Conservation (phyloP, 768 basidiomycete species). For the Boletus sp. region DNA sequence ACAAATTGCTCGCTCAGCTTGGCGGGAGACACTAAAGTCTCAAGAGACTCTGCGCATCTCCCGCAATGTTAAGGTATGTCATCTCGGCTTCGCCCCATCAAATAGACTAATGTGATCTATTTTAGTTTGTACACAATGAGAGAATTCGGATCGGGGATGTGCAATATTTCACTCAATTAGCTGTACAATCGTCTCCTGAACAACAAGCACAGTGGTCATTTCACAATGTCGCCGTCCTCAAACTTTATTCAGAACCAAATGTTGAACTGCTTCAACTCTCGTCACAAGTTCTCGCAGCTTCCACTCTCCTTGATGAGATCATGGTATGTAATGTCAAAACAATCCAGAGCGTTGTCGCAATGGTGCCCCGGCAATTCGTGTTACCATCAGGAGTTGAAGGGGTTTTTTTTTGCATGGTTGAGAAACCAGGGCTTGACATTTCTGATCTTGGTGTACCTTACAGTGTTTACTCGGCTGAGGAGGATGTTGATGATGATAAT, state of each 20-base stretch:
- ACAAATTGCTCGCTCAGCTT: slow-evolving; percentile 18
- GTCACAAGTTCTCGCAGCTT: slow-evolving; percentile 19
- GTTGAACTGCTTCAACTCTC: slow-evolving; percentile 14
- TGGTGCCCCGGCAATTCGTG: slow-evolving; percentile 18
- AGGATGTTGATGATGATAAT: no score
- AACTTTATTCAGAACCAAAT: slow-evolving; percentile 21
- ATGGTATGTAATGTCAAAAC: slow-evolving; percentile 10
- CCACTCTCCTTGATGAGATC: slow-evolving; percentile 14
- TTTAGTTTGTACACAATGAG: neutral
- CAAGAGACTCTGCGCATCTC: neutral
- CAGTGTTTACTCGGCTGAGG: no score
- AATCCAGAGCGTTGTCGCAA: slow-evolving; percentile 26
- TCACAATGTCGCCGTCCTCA: slow-evolving; percentile 16
- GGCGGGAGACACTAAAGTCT: slow-evolving; percentile 3
- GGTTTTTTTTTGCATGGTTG: slow-evolving; percentile 25
- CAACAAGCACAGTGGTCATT: neutral
- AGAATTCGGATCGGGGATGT: slow-evolving; percentile 21
- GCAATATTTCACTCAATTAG: slow-evolving; percentile 11
- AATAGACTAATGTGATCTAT: neutral
- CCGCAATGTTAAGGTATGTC: slow-evolving; percentile 17
- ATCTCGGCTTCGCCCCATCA: neutral
- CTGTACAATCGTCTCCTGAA: neutral
- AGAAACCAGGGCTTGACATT: no score
- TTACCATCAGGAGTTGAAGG: slow-evolving; percentile 1
- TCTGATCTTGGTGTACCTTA: no score